Base-by-base conservation (phyloP, 345 rosid genomes). In the Eucalyptus leucophloia region DNA sequence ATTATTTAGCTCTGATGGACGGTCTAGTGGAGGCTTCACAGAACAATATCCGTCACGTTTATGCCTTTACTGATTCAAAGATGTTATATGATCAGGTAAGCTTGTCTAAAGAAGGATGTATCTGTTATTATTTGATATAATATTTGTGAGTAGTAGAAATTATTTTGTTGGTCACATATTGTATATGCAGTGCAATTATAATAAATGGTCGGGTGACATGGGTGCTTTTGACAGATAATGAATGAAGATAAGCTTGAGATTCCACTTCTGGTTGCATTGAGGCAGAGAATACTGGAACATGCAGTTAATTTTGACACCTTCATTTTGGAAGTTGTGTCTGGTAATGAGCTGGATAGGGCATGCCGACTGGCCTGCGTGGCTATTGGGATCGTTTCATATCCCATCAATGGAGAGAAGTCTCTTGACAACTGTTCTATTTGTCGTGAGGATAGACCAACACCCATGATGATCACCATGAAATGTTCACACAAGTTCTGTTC, bases 401-500 rank as follows among this genome's bases (percentile, higher is more conserved):
- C 91, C 13, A 86, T 86, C 40, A 53, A 91, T 81, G 95, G 94
- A 87, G 93, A 91, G 88, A 90, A 90, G 53, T 87, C 92, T 88
- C 89, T 67, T 18, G 97, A 96, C 91, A 95, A 91, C 91, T 98
- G 98, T 90, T 93, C 97, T 45, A 95, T 98, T 88, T 98, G 99
- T 93, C 95, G 98, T 34, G 98, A 97, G 94, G 98, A 95, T 91
- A 97, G 93, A 91, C 94, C 93, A n/a, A 88, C 92, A 10, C 90
- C 94, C 37, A 98, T 98, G 99, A 97, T 95, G 96, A 89, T 96
- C 28, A 91, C 92, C 34, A 80, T 98, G 95, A 95, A 96, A 90
- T 98, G 99, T 91, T 95, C 95, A 82, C 98, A 98, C 95, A 96
- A 93, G 88, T 98, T 97, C 94, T 98, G 99, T 90, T 97, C 99